Evolutionary conservation across 163 green algal species (phyloP), one percentile per base, ranked within the genome.

Genomic region (Scenedesmus sp.): DNA sequence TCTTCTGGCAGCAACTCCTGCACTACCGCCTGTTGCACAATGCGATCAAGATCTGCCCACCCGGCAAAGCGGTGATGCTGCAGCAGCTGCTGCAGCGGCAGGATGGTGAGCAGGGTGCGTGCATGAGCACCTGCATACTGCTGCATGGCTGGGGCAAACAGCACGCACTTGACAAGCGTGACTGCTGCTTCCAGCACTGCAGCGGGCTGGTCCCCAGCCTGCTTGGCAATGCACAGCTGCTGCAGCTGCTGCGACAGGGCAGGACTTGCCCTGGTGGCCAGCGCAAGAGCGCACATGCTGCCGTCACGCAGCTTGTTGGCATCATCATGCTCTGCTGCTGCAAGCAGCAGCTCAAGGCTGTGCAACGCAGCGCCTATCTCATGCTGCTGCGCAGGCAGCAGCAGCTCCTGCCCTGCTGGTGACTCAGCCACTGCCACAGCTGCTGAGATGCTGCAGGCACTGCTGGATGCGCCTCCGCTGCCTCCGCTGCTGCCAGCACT

Each of bases 321-420:
- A 74, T 57, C 46, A 12, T 91, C 70, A 10, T 91, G 59, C 66
- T 86, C 26, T 23, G n/a, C 56, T 23, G 46, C 20, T 52, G 10
- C 9, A 62, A 77, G 18, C 46, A 87, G 87, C 70, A 91, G 87
- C 46, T 87, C 10, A 20, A 91, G 12, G 70, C 23, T 91, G 87
- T 12, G 3, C 46, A 64, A 23, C 73, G 34, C 87, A 76, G 73
- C 54, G 4, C 10, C 56, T 67, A 34, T 7, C 26, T 46, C 54
- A 57, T 73, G 70, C 76, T 59, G 74, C 87, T 62, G 87, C 66
- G 15, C 23, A 20, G 59, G 26, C 46, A 18, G 4, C n/a, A 64
- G 87, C 76, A 86, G 67, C 23, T 57, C 26, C 66, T 66, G 70
- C 64, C n/a, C 13, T 73, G 67, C 15, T 84, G n/a, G 52, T 59